Evolutionary conservation across 2,329 filamentous ascomycete genomes (phyloP).

Genomic region (Daldinia sp.): DNA sequence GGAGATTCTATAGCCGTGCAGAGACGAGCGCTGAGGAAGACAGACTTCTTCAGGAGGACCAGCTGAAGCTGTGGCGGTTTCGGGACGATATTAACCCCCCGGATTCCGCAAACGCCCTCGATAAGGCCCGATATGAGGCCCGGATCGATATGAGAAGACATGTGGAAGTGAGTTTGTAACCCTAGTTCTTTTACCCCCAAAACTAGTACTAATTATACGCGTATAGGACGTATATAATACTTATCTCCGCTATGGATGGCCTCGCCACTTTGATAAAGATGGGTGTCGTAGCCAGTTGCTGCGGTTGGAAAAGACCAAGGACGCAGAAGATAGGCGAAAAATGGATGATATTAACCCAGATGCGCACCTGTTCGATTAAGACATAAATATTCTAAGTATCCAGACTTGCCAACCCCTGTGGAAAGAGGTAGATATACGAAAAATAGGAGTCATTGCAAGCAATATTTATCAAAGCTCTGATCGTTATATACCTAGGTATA

Average conservation of each 20-base stretch:
- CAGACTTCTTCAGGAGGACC: background rate
- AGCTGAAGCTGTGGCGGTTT: background rate
- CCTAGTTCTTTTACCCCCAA: background rate
- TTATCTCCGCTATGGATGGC: conserved; percentile 12
- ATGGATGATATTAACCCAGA: conserved; percentile 9
- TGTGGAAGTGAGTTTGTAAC: background rate
- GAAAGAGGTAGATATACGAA: too few species aligned
- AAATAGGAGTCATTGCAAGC: too few species aligned
- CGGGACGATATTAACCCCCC: background rate
- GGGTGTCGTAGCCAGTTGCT: conserved; percentile 11
- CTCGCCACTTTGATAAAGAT: conserved; percentile 10
- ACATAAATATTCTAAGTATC: background rate
- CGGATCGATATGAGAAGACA: background rate
- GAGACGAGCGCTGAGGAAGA: background rate
- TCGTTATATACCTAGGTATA: too few species aligned
- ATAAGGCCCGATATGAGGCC: background rate
- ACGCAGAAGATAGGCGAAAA: background rate
- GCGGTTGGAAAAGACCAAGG: background rate
- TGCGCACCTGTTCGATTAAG: background rate
- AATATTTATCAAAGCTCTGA: too few species aligned
- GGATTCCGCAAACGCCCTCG: background rate
- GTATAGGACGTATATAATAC: conserved; percentile 7
- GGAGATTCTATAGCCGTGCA: conserved; percentile 12
- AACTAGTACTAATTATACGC: background rate
- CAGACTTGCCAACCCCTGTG: too few species aligned